Conservation (phyloP, 2,329 filamentous ascomycete species). For the Paraphaeosphaeria minitans region DNA sequence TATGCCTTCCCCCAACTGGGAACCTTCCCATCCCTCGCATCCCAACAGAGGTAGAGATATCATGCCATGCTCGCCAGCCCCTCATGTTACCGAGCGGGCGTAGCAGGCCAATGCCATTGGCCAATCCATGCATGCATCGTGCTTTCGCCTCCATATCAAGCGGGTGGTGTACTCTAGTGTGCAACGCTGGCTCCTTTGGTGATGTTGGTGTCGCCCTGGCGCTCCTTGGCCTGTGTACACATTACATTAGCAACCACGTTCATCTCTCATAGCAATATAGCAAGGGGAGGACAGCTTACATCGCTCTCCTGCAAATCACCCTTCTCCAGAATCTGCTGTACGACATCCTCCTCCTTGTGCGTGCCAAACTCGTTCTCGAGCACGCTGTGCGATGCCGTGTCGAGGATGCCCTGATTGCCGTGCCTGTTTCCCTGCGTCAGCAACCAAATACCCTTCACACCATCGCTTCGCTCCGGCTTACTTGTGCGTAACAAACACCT, state of each 20-base stretch:
- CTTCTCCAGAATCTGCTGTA: slow-evolving; percentile 79
- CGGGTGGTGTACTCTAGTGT: slow-evolving; percentile 40
- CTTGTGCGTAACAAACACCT: slow-evolving; percentile 90
- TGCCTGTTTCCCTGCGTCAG: slow-evolving; percentile 64
- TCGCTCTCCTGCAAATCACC: slow-evolving; percentile 57
- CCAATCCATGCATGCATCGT: too few relatives aligned
- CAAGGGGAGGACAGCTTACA: slow-evolving; percentile 27
- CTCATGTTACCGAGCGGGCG: neutral
- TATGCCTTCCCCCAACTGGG: too few relatives aligned
- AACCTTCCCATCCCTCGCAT: neutral
- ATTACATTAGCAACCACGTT: slow-evolving; percentile 12
- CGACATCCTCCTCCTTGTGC: slow-evolving; percentile 75
- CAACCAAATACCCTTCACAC: neutral
- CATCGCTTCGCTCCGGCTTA: slow-evolving; percentile 55
- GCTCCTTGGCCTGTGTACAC: slow-evolving; percentile 44
- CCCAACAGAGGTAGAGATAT: neutral
- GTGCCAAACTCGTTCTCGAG: slow-evolving; percentile 91
- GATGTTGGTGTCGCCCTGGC: slow-evolving; percentile 52
- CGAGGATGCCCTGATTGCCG: slow-evolving; percentile 79
- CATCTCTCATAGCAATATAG: too few relatives aligned
- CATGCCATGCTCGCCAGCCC: neutral
- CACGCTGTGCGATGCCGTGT: slow-evolving; percentile 73
- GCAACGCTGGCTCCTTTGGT: slow-evolving; percentile 42
- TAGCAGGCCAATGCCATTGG: neutral
- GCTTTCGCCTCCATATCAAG: too few relatives aligned